Base-by-base conservation (phyloP, 345 rosid species). In the Cardamine chenopodiifolia region DNA sequence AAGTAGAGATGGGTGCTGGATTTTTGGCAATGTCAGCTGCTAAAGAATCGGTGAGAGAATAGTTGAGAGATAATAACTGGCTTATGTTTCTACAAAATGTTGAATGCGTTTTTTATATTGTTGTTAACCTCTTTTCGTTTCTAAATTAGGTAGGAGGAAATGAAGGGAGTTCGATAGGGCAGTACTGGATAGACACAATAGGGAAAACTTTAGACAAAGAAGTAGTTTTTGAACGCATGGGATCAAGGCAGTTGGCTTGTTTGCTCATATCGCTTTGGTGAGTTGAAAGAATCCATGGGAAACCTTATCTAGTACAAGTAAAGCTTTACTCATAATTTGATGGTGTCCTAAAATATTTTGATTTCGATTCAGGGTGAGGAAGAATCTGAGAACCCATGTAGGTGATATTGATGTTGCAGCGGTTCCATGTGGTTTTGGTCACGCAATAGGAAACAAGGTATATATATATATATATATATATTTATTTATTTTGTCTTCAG, bases 11-110 rank as follows among this genome's bases (percentile, higher is more conserved):
- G 99, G 98, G 99, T 12, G 98, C 99, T 12, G 98, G 98, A 25
- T 96, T 96, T 80, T 90, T 96, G 45, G 99, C 99, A 44, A 92
- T 96, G 98, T 96, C 99, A 19, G 99, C 99, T 4, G 99, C 99
- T 35, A 96, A 92, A 85, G 99, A 96, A 88, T 86, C 99, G 59
- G 99, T 96, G 85, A 86, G 98, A 75, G 55, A 42, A 18, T 49
- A 57, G 49, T 57, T 17, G 31, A 69, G 59, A 42, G 8, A 17
- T 1, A 18, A 5, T 4, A 15, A 1, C 49, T 62, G 57, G 47
- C 68, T 3, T n/a, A n/a, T n/a, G n/a, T n/a, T n/a, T n/a, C n/a
- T n/a, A n/a, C n/a, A n/a, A n/a, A n/a, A n/a, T n/a, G n/a, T n/a
- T 20, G 53, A 45, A 61, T 63, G 23, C 26, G 26, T 40, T 32